A percentile compares a stretch with the other conserved stretches of the same genome.
Evolutionary conservation across 768 basidiomycete genomes (phyloP).

Genomic region (Tylopilus sp.): DNA sequence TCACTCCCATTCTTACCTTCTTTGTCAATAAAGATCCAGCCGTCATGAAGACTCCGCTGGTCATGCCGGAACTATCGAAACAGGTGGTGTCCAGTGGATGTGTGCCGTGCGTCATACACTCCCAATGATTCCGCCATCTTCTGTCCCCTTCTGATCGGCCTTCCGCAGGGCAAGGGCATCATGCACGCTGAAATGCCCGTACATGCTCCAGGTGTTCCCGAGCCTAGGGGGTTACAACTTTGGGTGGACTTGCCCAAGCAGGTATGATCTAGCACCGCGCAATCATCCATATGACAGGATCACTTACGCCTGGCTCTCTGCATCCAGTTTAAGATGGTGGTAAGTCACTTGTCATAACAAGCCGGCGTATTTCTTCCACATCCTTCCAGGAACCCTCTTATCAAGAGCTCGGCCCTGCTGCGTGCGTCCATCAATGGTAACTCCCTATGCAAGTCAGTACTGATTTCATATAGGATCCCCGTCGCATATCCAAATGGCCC

Average conservation of each 20-base stretch:
- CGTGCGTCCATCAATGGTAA: constrained; percentile 39
- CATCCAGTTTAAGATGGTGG: constrained; percentile 71
- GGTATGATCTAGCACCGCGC: constrained; percentile 30
- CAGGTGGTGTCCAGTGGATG: constrained; percentile 97
- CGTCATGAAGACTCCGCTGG: constrained; percentile 91
- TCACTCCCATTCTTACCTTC: neutral
- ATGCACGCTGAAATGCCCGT: constrained; percentile 91
- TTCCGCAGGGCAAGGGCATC: constrained; percentile 56
- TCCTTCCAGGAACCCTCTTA: constrained; percentile 64
- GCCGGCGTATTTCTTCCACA: neutral
- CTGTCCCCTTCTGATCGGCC: neutral
- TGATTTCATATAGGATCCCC: constrained; percentile 52
- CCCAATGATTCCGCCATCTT: neutral
- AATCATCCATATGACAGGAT: constrained; percentile 9
- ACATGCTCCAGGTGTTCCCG: constrained; percentile 58
- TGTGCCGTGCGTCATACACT: constrained; percentile 52
- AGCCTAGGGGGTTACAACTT: constrained; percentile 82
- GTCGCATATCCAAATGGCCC: constrained; percentile 67
- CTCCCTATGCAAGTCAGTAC: neutral
- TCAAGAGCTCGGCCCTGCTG: constrained; percentile 69
- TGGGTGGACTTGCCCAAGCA: constrained; percentile 82
- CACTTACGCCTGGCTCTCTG: constrained; percentile 19
- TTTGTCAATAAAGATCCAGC: constrained; percentile 46
- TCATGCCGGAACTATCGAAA: constrained; percentile 68
- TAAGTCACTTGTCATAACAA: constrained; percentile 24